Conservation (phyloP, 768 basidiomycete genomes). For the Termitomyces heimii region DNA sequence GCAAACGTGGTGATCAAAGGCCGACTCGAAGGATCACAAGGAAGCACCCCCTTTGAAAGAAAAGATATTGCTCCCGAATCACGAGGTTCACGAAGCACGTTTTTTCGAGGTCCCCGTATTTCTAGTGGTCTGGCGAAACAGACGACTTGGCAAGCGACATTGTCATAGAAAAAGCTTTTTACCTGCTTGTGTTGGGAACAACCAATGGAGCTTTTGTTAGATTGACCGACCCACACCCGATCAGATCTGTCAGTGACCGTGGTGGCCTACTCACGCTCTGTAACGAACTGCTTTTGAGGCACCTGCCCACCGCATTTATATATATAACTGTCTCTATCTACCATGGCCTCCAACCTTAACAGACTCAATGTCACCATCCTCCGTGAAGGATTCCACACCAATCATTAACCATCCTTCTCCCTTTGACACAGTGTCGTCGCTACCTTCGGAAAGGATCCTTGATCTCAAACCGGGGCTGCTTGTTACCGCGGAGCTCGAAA, state of each 20-base stretch:
- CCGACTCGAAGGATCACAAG: background rate
- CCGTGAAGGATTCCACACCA: background rate
- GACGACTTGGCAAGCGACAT: background rate
- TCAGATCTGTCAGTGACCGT: conserved; percentile 5
- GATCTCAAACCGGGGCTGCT: conserved; percentile 36
- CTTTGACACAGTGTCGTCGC: background rate
- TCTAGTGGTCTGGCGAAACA: background rate
- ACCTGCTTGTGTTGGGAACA: background rate
- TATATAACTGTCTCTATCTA: conserved; percentile 4
- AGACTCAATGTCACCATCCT: conserved; percentile 1
- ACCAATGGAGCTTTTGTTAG: background rate
- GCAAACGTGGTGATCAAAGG: background rate
- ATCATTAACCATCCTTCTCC: background rate
- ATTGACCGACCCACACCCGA: background rate
- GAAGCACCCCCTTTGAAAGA: background rate
- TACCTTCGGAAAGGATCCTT: conserved; percentile 16
- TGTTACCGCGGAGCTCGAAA: conserved; percentile 43
- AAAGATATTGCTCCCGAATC: background rate
- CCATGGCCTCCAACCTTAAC: conserved; percentile 2
- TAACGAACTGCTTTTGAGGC: conserved; percentile 9
- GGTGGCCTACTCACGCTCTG: background rate
- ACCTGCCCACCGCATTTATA: background rate
- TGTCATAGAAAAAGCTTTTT: background rate
- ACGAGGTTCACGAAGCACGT: background rate
- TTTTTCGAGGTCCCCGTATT: background rate